Conservation (phyloP, 805 yeast genomes). For the Yamadazyma sp. region DNA sequence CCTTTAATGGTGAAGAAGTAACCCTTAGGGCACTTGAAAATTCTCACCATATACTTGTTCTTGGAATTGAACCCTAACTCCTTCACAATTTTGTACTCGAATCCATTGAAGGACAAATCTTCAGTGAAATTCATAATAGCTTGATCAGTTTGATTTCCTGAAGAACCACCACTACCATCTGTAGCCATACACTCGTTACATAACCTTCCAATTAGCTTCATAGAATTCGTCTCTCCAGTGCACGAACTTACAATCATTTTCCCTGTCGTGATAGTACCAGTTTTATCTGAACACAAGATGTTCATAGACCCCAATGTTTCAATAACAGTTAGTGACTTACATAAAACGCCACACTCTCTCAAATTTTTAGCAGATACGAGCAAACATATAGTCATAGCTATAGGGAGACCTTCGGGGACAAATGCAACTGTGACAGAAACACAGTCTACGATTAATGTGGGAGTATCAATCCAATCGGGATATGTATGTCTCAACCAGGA, state of each 20-base stretch:
- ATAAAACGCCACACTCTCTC: slow-evolving; percentile 44
- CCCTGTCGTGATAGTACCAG: slow-evolving; percentile 52
- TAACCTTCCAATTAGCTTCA: slow-evolving; percentile 23
- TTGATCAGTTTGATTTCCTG: slow-evolving; percentile 51
- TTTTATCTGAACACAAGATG: slow-evolving; percentile 44
- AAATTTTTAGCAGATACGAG: slow-evolving; percentile 48
- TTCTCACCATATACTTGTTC: slow-evolving; percentile 43
- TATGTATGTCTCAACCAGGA: slow-evolving; percentile 40
- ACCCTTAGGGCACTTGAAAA: slow-evolving; percentile 20
- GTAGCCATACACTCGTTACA: slow-evolving; percentile 35
- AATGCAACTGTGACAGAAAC: slow-evolving; percentile 50
- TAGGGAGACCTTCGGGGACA: slow-evolving; percentile 53
- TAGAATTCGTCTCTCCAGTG: slow-evolving; percentile 11
- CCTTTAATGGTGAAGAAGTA: slow-evolving; percentile 38
- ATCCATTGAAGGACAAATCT: background rate
- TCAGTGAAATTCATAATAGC: slow-evolving; percentile 27
- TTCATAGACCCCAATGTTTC: slow-evolving; percentile 60
- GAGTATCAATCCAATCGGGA: slow-evolving; percentile 42
- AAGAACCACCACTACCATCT: slow-evolving; percentile 14
- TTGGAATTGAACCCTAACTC: slow-evolving; percentile 43
- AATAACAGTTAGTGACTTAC: slow-evolving; percentile 46
- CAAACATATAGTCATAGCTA: slow-evolving; percentile 50
- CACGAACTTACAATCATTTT: slow-evolving; percentile 41
- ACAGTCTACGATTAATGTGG: slow-evolving; percentile 41
- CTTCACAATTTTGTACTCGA: slow-evolving; percentile 21